These are phyloP conservation scores for Fusarium concolor DNA, from an alignment of 2,329 filamentous ascomycete genomes.

Conservation along the genomic window DNA sequence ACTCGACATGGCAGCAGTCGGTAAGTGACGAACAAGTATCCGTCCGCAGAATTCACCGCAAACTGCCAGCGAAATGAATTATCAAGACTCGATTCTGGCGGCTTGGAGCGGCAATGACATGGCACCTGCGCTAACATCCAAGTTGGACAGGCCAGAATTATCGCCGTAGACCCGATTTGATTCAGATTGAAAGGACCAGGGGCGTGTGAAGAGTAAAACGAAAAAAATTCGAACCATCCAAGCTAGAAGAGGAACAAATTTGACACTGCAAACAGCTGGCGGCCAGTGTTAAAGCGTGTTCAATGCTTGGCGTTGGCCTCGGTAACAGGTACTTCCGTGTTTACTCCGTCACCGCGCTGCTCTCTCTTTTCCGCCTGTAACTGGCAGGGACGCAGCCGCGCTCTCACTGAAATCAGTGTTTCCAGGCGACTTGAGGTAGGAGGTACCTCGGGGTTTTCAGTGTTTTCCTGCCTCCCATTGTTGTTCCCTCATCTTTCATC, in stretches of 20 bases:
- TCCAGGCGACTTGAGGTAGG: slow-evolving; percentile 22
- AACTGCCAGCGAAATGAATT: slow-evolving; percentile 30
- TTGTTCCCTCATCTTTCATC: slow-evolving; percentile 43
- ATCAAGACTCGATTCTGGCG: slow-evolving; percentile 39
- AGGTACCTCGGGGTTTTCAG: slow-evolving; percentile 30
- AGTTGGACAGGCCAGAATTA: slow-evolving; percentile 35
- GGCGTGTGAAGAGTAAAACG: slow-evolving; percentile 29
- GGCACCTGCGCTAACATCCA: slow-evolving; percentile 42
- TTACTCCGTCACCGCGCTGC: slow-evolving; percentile 37
- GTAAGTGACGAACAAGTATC: slow-evolving; percentile 37
- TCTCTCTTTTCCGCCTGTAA: slow-evolving; percentile 40
- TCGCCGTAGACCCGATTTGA: slow-evolving; percentile 45
- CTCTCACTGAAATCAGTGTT: slow-evolving; percentile 27
- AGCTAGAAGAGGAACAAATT: slow-evolving; percentile 34
- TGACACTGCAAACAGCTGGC: slow-evolving; percentile 45
- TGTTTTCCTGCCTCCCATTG: slow-evolving; percentile 33
- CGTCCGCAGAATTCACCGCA: slow-evolving; percentile 34
- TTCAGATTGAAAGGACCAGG: slow-evolving; percentile 22
- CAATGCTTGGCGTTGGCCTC: slow-evolving; percentile 40
- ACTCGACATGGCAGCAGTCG: slow-evolving; percentile 31
- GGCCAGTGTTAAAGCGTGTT: slow-evolving; percentile 40
- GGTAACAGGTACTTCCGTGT: slow-evolving; percentile 44
- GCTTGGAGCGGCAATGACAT: slow-evolving; percentile 49
- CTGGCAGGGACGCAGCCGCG: slow-evolving; percentile 32
- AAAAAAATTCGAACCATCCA: slow-evolving; percentile 32